Percentiles rank a stretch among this genome's conserved stretches.
phyloP scores from a whole-genome alignment of 179 eudicot species.

The Silene coronaria region DNA sequence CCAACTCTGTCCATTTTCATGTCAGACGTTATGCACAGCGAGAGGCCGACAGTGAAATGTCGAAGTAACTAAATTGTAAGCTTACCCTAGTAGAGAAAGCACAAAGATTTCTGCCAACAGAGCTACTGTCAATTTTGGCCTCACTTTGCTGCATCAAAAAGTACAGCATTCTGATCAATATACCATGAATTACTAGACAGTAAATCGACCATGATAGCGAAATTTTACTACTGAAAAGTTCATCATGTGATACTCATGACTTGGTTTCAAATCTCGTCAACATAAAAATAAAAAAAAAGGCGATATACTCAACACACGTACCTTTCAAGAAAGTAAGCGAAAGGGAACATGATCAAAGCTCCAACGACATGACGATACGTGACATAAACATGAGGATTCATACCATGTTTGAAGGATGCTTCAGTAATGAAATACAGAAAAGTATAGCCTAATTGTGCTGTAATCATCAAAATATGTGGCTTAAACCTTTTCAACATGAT shows the following conservation, averaged over 20 bases:
- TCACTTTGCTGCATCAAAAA: constrained; percentile 46
- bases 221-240: too few relatives aligned
- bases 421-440: constrained; percentile 65
- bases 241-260: too few relatives aligned
- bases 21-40: too few relatives aligned
- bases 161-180: not conserved
- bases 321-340: constrained; percentile 81
- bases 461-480: constrained; percentile 67
- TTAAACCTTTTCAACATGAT: constrained; percentile 40
- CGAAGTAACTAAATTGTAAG: not conserved
- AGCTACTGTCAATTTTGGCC: constrained; percentile 65
- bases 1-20: constrained; percentile 49
- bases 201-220: too few relatives aligned
- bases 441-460: constrained; percentile 62
- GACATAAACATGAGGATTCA: constrained; percentile 75
- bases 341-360: constrained; percentile 52
- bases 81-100: constrained; percentile 73
- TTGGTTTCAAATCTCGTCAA: too few relatives aligned
- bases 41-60: not conserved
- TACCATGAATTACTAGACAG: too few relatives aligned
- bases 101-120: constrained; percentile 57
- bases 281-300: too few relatives aligned
- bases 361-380: constrained; percentile 72
- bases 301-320: constrained; percentile 10
- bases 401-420: constrained; percentile 77